phyloP scores from a whole-genome alignment of 257 asterid species.

The Nicotiana obtusifolia region DNA sequence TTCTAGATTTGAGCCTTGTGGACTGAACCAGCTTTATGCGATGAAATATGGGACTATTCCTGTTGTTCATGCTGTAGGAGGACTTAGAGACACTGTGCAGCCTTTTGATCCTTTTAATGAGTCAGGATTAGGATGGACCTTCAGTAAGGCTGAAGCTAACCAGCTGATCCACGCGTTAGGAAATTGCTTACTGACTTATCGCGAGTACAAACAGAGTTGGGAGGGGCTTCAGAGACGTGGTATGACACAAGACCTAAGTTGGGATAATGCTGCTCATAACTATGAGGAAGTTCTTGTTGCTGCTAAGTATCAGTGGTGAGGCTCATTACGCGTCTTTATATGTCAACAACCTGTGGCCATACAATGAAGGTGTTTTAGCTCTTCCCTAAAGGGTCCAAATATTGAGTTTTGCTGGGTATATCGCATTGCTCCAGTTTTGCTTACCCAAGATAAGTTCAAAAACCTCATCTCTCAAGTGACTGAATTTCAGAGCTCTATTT shows the following conservation, averaged over 20 bases:
- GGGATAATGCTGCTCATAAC: constrained; percentile 84
- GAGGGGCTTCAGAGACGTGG: constrained; percentile 86
- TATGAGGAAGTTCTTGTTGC: constrained; percentile 87
- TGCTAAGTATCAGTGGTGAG: constrained; percentile 90
- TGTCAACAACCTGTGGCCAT: not conserved
- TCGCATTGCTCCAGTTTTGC: not conserved
- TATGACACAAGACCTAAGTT: constrained; percentile 74
- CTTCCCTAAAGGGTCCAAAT: not conserved
- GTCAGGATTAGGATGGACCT: constrained; percentile 91
- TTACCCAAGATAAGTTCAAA: not conserved
- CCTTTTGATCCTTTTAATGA: constrained; percentile 82
- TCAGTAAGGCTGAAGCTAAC: constrained; percentile 46
- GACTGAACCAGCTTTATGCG: constrained; percentile 92
- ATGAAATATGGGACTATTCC: constrained; percentile 89
- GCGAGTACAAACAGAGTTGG: constrained; percentile 75
- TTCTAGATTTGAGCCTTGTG: constrained; percentile 94
- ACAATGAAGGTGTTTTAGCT: not conserved
- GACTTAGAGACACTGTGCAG: constrained; percentile 81
- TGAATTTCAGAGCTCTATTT: not conserved
- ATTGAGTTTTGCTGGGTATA: not conserved
- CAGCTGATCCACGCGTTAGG: constrained; percentile 65
- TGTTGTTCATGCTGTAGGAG: constrained; percentile 93
- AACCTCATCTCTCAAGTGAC: not conserved
- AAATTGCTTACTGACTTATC: constrained; percentile 71
- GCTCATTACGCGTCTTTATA: not conserved